Evolutionary conservation across 2,329 filamentous ascomycete species (phyloP).

Genomic region (Arachnopeziza araneosa): DNA sequence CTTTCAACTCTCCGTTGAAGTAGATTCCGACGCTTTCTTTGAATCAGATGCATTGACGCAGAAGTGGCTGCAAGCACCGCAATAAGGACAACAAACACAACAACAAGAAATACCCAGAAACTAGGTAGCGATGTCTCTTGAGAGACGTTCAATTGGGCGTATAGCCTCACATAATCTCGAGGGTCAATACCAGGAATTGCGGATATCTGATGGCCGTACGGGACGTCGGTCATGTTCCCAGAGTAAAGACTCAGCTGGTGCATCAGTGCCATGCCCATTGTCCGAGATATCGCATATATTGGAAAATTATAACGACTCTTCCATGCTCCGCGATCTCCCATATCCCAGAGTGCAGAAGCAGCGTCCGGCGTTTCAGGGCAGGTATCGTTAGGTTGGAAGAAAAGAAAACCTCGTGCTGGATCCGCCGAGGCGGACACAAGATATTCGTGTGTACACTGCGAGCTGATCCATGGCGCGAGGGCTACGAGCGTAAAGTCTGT

Average conservation of each 20-base stretch:
- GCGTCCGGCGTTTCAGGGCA: constrained; percentile 59
- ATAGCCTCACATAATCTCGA: constrained; percentile 55
- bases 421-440: constrained; percentile 55
- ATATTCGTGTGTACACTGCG: constrained; percentile 68
- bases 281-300: constrained; percentile 73
- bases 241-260: constrained; percentile 69
- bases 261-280: constrained; percentile 63
- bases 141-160: constrained; percentile 46
- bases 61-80: constrained; percentile 63
- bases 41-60: constrained; percentile 69
- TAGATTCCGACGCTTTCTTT: constrained; percentile 61
- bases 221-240: constrained; percentile 60
- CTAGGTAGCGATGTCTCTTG: constrained; percentile 52
- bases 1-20: constrained; percentile 65
- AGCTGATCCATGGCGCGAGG: constrained; percentile 78
- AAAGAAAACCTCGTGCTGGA: constrained; percentile 57
- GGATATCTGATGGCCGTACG: constrained; percentile 51
- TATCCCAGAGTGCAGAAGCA: constrained; percentile 61
- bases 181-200: constrained; percentile 49
- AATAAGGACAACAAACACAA: constrained; percentile 67
- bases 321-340: constrained; percentile 68
- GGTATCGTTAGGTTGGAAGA: constrained; percentile 53
- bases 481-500: constrained; percentile 71
- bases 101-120: constrained; percentile 66
- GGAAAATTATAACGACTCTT: constrained; percentile 66